phyloP scores from a whole-genome alignment of 176 grass and related monocot species.

The Alopecurus myosuroides region DNA sequence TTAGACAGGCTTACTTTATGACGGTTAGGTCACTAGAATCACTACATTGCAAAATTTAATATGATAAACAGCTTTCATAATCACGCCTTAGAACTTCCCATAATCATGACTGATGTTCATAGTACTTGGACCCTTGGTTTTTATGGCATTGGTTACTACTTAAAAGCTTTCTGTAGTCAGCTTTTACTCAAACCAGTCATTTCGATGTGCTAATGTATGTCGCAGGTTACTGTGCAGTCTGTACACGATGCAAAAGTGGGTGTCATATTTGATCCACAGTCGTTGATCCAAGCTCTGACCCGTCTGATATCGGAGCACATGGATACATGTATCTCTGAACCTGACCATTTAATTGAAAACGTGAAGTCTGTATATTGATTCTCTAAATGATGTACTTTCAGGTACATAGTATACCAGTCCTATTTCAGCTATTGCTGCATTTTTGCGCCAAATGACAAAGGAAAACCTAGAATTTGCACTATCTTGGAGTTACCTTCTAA shows the following conservation, averaged over 20 bases:
- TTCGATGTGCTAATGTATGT: slow-evolving; percentile 22
- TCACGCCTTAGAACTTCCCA: not conserved
- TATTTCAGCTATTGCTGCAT: slow-evolving; percentile 12
- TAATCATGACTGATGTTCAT: slow-evolving; percentile 9
- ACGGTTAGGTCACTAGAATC: not conserved
- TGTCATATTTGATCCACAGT: slow-evolving; percentile 59
- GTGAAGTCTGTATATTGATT: slow-evolving; percentile 23
- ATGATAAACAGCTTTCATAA: not conserved
- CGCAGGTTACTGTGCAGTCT: slow-evolving; percentile 54
- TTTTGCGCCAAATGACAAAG: not conserved
- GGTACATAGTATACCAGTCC: not conserved
- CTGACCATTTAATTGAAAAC: slow-evolving; percentile 39
- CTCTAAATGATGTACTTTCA: not conserved
- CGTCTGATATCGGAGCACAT: slow-evolving; percentile 39
- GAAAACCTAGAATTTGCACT: not conserved
- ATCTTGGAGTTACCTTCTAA: not conserved
- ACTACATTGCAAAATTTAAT: not conserved
- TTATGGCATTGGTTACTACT: not conserved
- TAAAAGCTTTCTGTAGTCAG: not conserved
- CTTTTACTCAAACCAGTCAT: not conserved
- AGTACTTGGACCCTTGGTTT: not conserved
- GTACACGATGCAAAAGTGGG: slow-evolving; percentile 50
- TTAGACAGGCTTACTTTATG: not conserved
- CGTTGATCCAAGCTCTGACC: slow-evolving; percentile 67
- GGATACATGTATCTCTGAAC: not conserved